Percentiles rank a stretch among this genome's conserved stretches.
phyloP scores from a whole-genome alignment of 2,329 filamentous ascomycete species.

The Aspergillus hortae region DNA sequence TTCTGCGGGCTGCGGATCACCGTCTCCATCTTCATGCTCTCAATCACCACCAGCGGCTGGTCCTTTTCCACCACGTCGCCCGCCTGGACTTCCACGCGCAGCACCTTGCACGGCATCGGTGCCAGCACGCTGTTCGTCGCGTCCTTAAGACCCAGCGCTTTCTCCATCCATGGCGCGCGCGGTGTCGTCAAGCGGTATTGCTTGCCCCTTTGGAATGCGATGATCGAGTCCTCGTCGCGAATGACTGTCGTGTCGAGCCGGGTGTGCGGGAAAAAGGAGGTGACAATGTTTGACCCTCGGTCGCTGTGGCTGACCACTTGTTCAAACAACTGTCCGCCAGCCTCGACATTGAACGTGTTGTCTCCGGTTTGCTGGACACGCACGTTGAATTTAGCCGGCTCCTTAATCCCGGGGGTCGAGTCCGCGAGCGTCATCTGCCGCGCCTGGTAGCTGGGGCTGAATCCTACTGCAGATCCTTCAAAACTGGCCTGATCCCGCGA shows the following conservation, averaged over 20 bases:
- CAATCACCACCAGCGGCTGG: constrained; percentile 82
- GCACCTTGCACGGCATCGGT: constrained; percentile 96
- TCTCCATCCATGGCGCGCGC: constrained; percentile 75
- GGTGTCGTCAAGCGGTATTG: constrained; percentile 56
- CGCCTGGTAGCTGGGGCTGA: constrained; percentile 61
- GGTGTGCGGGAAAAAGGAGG: constrained; percentile 76
- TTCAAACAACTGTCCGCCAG: constrained; percentile 36
- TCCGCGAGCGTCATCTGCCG: constrained; percentile 58
- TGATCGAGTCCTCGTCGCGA: constrained; percentile 49
- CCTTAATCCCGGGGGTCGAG: constrained; percentile 40
- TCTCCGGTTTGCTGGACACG: constrained; percentile 51
- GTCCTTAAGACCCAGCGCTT: constrained; percentile 80
- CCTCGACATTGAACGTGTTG: constrained; percentile 47
- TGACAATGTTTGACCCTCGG: constrained; percentile 50
- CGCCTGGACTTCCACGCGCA: constrained; percentile 81
- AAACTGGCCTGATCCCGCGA: constrained; percentile 23
- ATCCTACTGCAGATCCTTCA: constrained; percentile 47
- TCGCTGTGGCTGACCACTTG: constrained; percentile 50
- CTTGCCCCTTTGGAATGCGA: constrained; percentile 69
- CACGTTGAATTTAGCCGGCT: constrained; percentile 42
- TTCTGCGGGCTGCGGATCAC: constrained; percentile 74
- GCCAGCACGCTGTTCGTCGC: constrained; percentile 77
- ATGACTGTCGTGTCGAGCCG: constrained; percentile 78
- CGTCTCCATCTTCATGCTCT: constrained; percentile 90
- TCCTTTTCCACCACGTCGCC: constrained; percentile 82